Evolutionary conservation across 2,329 filamentous ascomycete species (phyloP), one percentile per base, ranked within the genome.

Genomic region (Monilinia aucupariae): DNA sequence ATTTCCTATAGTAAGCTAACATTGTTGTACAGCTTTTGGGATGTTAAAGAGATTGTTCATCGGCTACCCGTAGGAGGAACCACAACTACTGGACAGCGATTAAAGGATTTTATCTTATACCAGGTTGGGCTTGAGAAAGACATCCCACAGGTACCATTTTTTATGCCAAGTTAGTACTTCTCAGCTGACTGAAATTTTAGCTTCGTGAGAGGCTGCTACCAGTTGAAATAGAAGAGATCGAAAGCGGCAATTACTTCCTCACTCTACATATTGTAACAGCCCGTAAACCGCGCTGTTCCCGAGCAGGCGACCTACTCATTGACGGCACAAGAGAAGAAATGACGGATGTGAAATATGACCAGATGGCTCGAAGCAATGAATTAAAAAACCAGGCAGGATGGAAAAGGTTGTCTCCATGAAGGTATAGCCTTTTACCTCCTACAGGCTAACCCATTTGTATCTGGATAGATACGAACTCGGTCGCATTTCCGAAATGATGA

Each of bases 261-360:
- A 72, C 73, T 27, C 61, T 73, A 1, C 70, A 74, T 51, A 65
- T 74, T n/a, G 65, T 74, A 13, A 73, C 72, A 3, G 71, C 68
- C 3, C 68, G 71, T 8, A 73, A 73, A 30, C 72, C 72, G 32
- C 61, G 48, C 12, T 43, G 49, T 4, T 65, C 68, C 13, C 67
- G 71, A 12, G 64, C 68, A 8, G 72, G 72, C 7, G 71, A 74
- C 51, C 58, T 71, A 0, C 68, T 73, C 20, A 22, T 51, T 3
- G 66, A 71, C 49, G 70, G 71, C 12, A 64, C 60, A 10, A 63
- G 71, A 61, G 64, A 70, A 50, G 69, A 70, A 32, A 72, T 72
- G 71, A 70, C 69, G 1, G 64, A 64, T 12, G 67, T 66, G 1
- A 72, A 65, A 25, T 71, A 73, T 48, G 62, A 69, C 59, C 62